A percentile compares a stretch with the other conserved stretches of the same genome.
Conservation (phyloP, 495 filamentous ascomycete genomes). For the Penicillium arizonense region DNA sequence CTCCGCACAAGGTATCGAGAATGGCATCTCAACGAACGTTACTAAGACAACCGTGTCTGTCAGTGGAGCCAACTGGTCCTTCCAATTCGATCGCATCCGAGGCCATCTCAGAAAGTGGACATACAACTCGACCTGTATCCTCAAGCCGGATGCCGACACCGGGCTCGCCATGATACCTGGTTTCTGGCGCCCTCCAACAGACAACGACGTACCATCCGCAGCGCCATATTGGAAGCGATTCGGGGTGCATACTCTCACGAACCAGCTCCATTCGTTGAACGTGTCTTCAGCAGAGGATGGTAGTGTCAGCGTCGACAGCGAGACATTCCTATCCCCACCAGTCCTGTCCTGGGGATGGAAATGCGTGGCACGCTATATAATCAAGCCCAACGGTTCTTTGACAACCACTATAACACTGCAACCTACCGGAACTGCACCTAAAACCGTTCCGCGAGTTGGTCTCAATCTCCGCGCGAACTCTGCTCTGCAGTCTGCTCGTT, state of each 20-base stretch:
- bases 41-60: constrained; percentile 1
- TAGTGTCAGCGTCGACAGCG: not conserved
- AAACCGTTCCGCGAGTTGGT: constrained; percentile 56
- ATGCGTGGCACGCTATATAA: not conserved
- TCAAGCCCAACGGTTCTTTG: constrained; percentile 38
- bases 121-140: not conserved
- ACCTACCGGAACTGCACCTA: constrained; percentile 26
- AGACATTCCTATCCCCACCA: not conserved
- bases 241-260: not conserved
- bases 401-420: not conserved
- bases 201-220: constrained; percentile 50
- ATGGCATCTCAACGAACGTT: not conserved
- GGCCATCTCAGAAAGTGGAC: not conserved
- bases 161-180: constrained; percentile 23
- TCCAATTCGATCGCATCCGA: constrained; percentile 1
- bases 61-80: not conserved
- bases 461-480: constrained; percentile 45
- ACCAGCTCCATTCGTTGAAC: not conserved
- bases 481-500: constrained; percentile 40
- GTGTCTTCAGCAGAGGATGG: not conserved
- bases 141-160: constrained; percentile 7
- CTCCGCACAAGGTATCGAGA: not conserved
- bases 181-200: constrained; percentile 55
- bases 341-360: constrained; percentile 2
- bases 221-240: constrained; percentile 2